phyloP scores from a whole-genome alignment of 1,139 yeast genomes.

The Sugiyamaella paludigena region DNA sequence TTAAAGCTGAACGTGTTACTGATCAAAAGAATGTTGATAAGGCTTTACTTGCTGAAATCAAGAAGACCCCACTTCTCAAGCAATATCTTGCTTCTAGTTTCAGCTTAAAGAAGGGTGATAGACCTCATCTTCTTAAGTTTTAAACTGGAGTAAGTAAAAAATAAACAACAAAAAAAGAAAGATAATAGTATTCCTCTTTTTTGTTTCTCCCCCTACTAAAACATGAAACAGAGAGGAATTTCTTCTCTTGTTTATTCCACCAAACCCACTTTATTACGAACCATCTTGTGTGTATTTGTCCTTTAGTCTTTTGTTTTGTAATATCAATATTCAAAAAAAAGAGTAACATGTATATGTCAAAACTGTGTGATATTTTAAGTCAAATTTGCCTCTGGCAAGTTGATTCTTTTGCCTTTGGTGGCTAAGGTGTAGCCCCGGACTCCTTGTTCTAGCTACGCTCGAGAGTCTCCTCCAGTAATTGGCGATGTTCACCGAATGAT shows the following conservation, averaged over 20 bases:
- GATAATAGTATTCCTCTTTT: background rate
- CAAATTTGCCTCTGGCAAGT: too few species aligned
- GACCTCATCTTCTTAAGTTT: constrained; percentile 98
- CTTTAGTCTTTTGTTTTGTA: constrained; percentile 12
- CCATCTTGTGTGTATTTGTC: constrained; percentile 12
- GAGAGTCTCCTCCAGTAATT: too few species aligned
- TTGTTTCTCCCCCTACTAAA: background rate
- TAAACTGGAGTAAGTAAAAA: too few species aligned
- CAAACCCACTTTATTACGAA: constrained; percentile 8
- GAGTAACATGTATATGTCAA: constrained; percentile 1
- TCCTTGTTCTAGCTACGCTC: too few species aligned
- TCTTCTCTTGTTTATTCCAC: background rate
- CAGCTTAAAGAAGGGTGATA: constrained; percentile 98
- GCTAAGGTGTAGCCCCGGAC: too few species aligned
- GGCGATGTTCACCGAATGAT: too few species aligned
- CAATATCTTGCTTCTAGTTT: constrained; percentile 96
- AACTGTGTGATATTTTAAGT: too few species aligned
- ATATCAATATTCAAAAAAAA: constrained; percentile 9
- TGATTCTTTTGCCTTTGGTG: too few species aligned
- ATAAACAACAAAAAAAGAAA: background rate
- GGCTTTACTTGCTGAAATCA: constrained; percentile 89
- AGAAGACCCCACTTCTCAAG: constrained; percentile 97
- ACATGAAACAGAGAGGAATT: constrained; percentile 6
- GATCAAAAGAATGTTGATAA: constrained; percentile 98
- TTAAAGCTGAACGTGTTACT: constrained; percentile 93